These are phyloP conservation scores for Candida broadrunensis DNA, from an alignment of 805 yeast species.

Conservation along the genomic window DNA sequence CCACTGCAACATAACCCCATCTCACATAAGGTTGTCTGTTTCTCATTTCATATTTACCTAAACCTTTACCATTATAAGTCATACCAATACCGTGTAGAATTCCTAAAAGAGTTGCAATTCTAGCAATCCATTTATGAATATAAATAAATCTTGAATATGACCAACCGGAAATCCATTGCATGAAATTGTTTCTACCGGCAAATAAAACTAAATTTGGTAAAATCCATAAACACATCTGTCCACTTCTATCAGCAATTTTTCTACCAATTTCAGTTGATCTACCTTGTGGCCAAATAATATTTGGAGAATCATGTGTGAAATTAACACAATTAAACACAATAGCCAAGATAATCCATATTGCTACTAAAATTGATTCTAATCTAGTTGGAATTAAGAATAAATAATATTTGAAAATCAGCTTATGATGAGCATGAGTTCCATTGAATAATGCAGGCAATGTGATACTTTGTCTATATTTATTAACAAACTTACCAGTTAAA, in stretches of 20 bases:
- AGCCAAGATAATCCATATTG: slow-evolving; percentile 33
- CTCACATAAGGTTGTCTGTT: slow-evolving; percentile 20
- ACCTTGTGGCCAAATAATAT: slow-evolving; percentile 11
- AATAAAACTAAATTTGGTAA: slow-evolving; percentile 61
- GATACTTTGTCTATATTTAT: slow-evolving; percentile 21
- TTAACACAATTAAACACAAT: slow-evolving; percentile 24
- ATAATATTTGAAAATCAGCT: slow-evolving; percentile 8
- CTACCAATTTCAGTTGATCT: slow-evolving; percentile 29
- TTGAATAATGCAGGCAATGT: slow-evolving; percentile 24
- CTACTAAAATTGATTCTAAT: slow-evolving; percentile 45
- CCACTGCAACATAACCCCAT: slow-evolving; percentile 26
- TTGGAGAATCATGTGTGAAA: slow-evolving; percentile 21
- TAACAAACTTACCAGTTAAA: slow-evolving; percentile 26
- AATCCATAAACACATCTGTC: slow-evolving; percentile 47
- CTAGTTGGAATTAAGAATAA: slow-evolving; percentile 48
- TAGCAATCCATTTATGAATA: slow-evolving; percentile 67
- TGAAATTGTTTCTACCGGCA: slow-evolving; percentile 72
- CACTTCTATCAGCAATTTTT: slow-evolving; percentile 54
- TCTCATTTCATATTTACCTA: slow-evolving; percentile 29
- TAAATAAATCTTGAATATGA: slow-evolving; percentile 57
- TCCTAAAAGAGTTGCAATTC: slow-evolving; percentile 46
- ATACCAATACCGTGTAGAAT: slow-evolving; percentile 57
- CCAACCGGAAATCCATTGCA: slow-evolving; percentile 61
- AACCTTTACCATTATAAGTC: slow-evolving; percentile 44
- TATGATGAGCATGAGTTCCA: slow-evolving; percentile 10